A percentile compares a stretch with the other conserved stretches of the same genome.
Evolutionary conservation across 331 rosid species (phyloP).

Genomic region (Phaseolus coccineus): DNA sequence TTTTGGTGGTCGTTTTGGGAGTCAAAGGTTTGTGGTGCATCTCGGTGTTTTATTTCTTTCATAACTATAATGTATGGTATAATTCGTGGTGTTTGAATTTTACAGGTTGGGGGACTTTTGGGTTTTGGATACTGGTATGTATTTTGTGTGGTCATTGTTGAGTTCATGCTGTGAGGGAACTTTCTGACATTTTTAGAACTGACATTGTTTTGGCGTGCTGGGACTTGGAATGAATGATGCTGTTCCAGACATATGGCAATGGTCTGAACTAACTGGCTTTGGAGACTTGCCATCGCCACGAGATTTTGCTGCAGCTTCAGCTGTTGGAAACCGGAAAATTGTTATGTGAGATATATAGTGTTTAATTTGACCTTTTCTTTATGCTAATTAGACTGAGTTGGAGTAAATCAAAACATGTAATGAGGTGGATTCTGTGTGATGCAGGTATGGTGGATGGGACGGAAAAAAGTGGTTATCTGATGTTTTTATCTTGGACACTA

Average conservation of each 20-base stretch:
- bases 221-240: conserved; percentile 23
- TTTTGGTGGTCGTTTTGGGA: conserved; percentile 89
- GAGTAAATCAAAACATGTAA: conserved; percentile 32
- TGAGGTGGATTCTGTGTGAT: conserved; percentile 41
- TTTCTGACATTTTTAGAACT: conserved; percentile 31
- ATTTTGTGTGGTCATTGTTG: conserved; percentile 31
- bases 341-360: conserved; percentile 68
- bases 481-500: conserved; percentile 92
- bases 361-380: conserved; percentile 1
- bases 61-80: neutral
- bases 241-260: conserved; percentile 93
- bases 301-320: conserved; percentile 95
- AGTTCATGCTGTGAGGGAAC: conserved; percentile 20
- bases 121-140: conserved; percentile 93
- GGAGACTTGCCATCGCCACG: conserved; percentile 95
- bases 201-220: conserved; percentile 31
- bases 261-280: conserved; percentile 95
- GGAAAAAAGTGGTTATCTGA: conserved; percentile 97
- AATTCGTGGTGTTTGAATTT: conserved; percentile 45
- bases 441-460: conserved; percentile 99
- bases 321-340: conserved; percentile 89
- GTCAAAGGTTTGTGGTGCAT: conserved; percentile 66
- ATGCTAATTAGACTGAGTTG: neutral
- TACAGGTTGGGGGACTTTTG: conserved; percentile 98
- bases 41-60: conserved; percentile 12